Conservation (phyloP, 2,329 filamentous ascomycete genomes). For the Lecanicillium sp. region DNA sequence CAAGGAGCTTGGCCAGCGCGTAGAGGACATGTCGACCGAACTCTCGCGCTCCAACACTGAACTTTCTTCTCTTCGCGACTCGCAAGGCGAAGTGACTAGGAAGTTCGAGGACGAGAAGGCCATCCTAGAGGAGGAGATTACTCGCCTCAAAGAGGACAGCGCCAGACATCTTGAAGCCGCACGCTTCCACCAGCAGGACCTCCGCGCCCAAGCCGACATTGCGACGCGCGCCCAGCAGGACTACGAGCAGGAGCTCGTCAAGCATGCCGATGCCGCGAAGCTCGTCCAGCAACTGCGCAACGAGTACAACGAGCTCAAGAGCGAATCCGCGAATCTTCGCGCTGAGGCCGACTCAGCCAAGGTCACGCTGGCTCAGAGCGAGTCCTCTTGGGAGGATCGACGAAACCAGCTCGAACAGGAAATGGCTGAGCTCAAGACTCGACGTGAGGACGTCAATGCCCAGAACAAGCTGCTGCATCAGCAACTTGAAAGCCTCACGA, state of each 20-base stretch:
- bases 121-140: constrained; percentile 70
- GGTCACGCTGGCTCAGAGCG: constrained; percentile 69
- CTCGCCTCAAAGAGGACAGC: constrained; percentile 75
- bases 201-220: constrained; percentile 90
- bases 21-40: constrained; percentile 79
- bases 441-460: constrained; percentile 76
- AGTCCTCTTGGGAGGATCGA: constrained; percentile 82
- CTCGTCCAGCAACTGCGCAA: constrained; percentile 69
- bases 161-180: constrained; percentile 73
- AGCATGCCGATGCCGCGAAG: constrained; percentile 92
- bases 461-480: constrained; percentile 89
- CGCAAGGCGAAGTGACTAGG: constrained; percentile 67
- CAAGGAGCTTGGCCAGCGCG: constrained; percentile 72
- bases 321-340: constrained; percentile 66
- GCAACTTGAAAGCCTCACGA: constrained; percentile 76
- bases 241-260: constrained; percentile 90
- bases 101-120: constrained; percentile 78
- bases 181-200: constrained; percentile 81
- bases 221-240: constrained; percentile 89
- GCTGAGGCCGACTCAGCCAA: constrained; percentile 83
- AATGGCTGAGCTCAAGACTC: constrained; percentile 67
- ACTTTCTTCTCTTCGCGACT: constrained; percentile 70
- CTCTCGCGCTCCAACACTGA: constrained; percentile 76
- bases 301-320: constrained; percentile 77
- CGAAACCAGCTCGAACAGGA: constrained; percentile 78